Conservation (phyloP, 2,329 filamentous ascomycete genomes). For the Penicillium psychrosexuale region DNA sequence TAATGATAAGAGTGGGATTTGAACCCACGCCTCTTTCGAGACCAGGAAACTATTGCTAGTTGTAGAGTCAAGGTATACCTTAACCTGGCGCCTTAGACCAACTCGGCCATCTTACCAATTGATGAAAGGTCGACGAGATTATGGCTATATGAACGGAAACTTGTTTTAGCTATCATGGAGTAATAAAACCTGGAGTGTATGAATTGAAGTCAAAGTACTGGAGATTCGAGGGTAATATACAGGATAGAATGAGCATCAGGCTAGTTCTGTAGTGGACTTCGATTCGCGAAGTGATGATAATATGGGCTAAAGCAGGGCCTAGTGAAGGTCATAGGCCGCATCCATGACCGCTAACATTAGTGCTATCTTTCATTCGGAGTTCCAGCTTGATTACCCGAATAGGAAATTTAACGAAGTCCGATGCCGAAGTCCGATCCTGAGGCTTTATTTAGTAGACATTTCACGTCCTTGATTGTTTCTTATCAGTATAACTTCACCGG, state of each 20-base stretch:
- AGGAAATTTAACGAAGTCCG: background rate
- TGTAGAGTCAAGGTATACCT: conserved; percentile 26
- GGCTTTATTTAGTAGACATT: background rate
- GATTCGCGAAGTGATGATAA: too few relatives aligned
- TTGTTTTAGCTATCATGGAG: too few relatives aligned
- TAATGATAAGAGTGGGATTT: conserved; percentile 10
- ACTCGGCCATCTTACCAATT: conserved; percentile 32
- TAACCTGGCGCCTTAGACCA: conserved; percentile 35
- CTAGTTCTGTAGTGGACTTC: too few relatives aligned
- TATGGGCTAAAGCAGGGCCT: too few relatives aligned
- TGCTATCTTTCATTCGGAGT: background rate
- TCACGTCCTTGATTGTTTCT: background rate
- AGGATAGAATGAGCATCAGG: too few relatives aligned
- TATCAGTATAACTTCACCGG: background rate
- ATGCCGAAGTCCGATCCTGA: background rate
- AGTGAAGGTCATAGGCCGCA: too few relatives aligned
- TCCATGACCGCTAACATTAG: background rate
- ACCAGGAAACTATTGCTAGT: conserved; percentile 11
- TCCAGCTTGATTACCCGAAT: background rate
- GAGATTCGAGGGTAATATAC: too few relatives aligned
- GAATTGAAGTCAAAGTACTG: too few relatives aligned
- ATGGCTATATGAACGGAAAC: background rate
- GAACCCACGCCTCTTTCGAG: conserved; percentile 8
- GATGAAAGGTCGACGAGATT: rapidly evolving
- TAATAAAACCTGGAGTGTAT: too few relatives aligned